Evolutionary conservation across 768 basidiomycete species (phyloP), one percentile per base, ranked within the genome.

Genomic region (Cystofilobasidium capitatum): DNA sequence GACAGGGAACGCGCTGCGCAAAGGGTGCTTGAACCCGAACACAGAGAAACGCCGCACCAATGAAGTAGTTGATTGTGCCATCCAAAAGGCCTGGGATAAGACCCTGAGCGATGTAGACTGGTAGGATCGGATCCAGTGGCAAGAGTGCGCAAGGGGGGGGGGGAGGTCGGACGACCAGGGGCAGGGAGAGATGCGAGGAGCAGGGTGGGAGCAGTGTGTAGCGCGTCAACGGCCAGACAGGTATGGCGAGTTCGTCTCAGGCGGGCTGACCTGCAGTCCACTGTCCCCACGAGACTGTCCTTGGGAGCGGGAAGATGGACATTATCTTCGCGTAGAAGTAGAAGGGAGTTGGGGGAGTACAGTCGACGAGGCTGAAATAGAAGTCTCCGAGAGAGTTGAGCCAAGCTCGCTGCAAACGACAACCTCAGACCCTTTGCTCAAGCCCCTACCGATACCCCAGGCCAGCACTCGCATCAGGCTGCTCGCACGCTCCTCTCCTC

Each of bases 91-190:
- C 66, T 0, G 66, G 54, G 9, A 61, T 61, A 14, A 68, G 33
- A 17, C 66, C 66, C 35, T 68, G 66, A 35, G 54, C 31, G 61
- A 68, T 62, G 57, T 55, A 69, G 36, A 69, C 55, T 7, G n/a
- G n/a, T n/a, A n/a, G n/a, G n/a, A n/a, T n/a, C n/a, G n/a, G n/a
- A n/a, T n/a, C n/a, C n/a, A n/a, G n/a, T n/a, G n/a, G n/a, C n/a
- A n/a, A n/a, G n/a, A n/a, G n/a, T n/a, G n/a, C n/a, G n/a, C n/a
- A n/a, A n/a, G n/a, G n/a, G n/a, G n/a, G n/a, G n/a, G n/a, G n/a
- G n/a, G n/a, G n/a, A n/a, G n/a, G n/a, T n/a, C n/a, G n/a, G n/a
- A n/a, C n/a, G n/a, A n/a, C n/a, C n/a, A n/a, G n/a, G n/a, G n/a
- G n/a, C n/a, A n/a, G n/a, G n/a, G n/a, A n/a, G n/a, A n/a, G n/a